A percentile compares a stretch with the other conserved stretches of the same genome.
phyloP scores from a whole-genome alignment of 371 early-diverging fungal species.

The Blakeslea trispora region DNA sequence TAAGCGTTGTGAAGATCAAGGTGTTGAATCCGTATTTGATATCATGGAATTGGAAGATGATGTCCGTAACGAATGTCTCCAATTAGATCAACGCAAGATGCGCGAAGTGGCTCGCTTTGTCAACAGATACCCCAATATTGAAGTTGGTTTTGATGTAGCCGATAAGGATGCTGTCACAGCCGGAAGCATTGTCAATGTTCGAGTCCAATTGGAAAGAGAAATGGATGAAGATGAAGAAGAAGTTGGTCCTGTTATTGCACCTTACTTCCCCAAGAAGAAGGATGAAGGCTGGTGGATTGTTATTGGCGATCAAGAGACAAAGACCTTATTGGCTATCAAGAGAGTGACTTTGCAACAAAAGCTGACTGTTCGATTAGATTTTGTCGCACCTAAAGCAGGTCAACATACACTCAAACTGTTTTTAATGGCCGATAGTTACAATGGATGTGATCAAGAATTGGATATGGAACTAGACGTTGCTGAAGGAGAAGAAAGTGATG shows the following conservation, averaged over 20 bases:
- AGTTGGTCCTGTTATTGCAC: slow-evolving; percentile 82
- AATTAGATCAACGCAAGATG: slow-evolving; percentile 65
- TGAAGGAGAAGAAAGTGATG: slow-evolving; percentile 58
- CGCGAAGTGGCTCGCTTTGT: slow-evolving; percentile 85
- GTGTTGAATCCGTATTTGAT: slow-evolving; percentile 89
- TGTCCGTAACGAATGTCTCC: slow-evolving; percentile 72
- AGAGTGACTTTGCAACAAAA: slow-evolving; percentile 75
- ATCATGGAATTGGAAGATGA: slow-evolving; percentile 92
- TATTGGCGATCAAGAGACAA: slow-evolving; percentile 78
- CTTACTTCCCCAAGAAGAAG: slow-evolving; percentile 89
- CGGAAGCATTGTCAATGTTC: slow-evolving; percentile 64
- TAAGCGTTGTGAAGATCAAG: slow-evolving; percentile 63
- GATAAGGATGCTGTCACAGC: slow-evolving; percentile 63
- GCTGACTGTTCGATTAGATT: slow-evolving; percentile 76
- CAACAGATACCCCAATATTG: slow-evolving; percentile 94
- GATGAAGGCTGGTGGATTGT: slow-evolving; percentile 98
- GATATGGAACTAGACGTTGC: slow-evolving; percentile 74
- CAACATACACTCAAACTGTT: slow-evolving; percentile 73
- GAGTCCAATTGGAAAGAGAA: slow-evolving; percentile 80
- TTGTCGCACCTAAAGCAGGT: slow-evolving; percentile 78
- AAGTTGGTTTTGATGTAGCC: slow-evolving; percentile 73
- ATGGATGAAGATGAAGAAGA: slow-evolving; percentile 70
- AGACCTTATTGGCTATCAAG: slow-evolving; percentile 89
- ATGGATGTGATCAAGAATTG: slow-evolving; percentile 94
- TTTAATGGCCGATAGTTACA: slow-evolving; percentile 92